Percentiles rank a stretch among this genome's conserved stretches.
phyloP scores from a whole-genome alignment of 139 green algal genomes.

The Micractinium sp. region DNA sequence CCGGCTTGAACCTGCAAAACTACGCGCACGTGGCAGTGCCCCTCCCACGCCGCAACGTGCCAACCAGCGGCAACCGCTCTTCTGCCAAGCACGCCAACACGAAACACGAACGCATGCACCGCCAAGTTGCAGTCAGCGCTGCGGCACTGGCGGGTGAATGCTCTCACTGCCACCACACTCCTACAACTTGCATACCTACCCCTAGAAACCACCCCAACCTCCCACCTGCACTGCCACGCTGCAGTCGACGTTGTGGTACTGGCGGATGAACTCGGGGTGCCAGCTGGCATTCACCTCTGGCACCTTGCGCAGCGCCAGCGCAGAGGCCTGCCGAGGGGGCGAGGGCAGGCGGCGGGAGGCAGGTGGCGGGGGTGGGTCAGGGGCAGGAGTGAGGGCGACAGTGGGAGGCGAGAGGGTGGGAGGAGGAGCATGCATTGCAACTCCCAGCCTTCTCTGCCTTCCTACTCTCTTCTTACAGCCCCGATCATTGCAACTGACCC shows the following conservation, averaged over 20 bases:
- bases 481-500: no score
- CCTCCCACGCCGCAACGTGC: no score
- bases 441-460: no score
- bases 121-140: neutral
- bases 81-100: no score
- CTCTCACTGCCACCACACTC: neutral
- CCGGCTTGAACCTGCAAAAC: no score
- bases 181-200: neutral
- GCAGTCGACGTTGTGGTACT: constrained; percentile 78
- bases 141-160: no score
- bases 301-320: constrained; percentile 83
- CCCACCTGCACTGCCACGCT: constrained; percentile 37
- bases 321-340: constrained; percentile 57
- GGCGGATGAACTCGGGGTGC: constrained; percentile 89
- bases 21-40: no score
- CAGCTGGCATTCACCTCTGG: constrained; percentile 82
- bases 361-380: neutral
- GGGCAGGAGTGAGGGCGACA: neutral
- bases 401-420: no score
- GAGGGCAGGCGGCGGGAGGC: neutral
- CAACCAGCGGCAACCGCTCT: no score
- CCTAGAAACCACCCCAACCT: neutral
- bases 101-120: no score
- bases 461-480: no score
- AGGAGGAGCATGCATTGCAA: no score